Base-by-base conservation (phyloP, 805 yeast genomes). In the Candida khao-thaluensis region DNA sequence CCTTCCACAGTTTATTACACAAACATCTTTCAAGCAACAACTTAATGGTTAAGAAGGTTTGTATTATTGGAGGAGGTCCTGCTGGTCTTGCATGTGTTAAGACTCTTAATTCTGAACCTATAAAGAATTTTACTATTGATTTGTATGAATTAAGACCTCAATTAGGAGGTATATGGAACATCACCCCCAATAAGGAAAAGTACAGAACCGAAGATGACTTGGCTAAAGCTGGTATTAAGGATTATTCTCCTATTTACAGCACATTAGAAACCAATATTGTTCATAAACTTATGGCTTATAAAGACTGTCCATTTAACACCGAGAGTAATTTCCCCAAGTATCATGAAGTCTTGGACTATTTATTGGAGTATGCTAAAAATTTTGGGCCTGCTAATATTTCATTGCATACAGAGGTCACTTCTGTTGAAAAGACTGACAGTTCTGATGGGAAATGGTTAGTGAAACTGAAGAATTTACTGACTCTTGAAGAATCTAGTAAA, bases 161-260 rank as follows among this genome's bases (percentile, higher is more conserved):
- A n/a, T 54, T 74, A n/a, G 95, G 95, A 10, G 96, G 96, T 0
- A 63, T 86, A 7, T 87, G 96, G 96, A 75, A 79, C 53, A 43
- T 38, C 23, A 27, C 26, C 17, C 27, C 37, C 10, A 14, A 38
- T 26, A 45, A 45, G 34, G 16, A 22, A 3, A 17, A 35, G 15
- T 45, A 32, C 18, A 18, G 12, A 3, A 37, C 17, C 7, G 44
- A 43, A 15, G 17, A 38, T 9, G 37, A 45, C 10, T 12, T 45
- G 12, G 39, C 41, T n/a, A 41, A 37, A 29, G 44, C 48, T 10
- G 37, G 39, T 10, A 41, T 47, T 11, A 43, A 41, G 27, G 44
- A 40, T 48, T 63, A 49, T 62, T 67, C 50, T 44, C 68, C 90
- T 0, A 76, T 83, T 53, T 86, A 86, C 56, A 75, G 79, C 35